These are phyloP conservation scores for Penicillium janthinellum DNA, from an alignment of 2,329 filamentous ascomycete species.

Conservation along the genomic window DNA sequence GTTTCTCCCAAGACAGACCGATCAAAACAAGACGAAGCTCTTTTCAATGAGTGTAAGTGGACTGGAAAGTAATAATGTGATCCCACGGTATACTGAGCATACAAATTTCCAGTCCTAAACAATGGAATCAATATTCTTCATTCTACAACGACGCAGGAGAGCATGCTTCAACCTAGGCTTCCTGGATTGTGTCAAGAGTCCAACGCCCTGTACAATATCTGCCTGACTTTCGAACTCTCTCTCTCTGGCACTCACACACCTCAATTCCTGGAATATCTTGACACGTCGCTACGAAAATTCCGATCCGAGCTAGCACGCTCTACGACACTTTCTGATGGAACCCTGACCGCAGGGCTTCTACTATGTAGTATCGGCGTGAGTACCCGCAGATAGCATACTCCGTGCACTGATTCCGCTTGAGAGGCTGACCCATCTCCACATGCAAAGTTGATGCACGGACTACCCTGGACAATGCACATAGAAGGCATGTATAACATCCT, in stretches of 20 bases:
- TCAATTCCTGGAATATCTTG: constrained; percentile 33
- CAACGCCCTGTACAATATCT: constrained; percentile 31
- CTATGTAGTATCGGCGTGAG: constrained; percentile 37
- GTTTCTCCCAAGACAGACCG: not conserved
- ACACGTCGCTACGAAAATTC: constrained; percentile 30
- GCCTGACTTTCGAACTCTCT: constrained; percentile 33
- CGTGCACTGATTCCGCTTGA: not conserved
- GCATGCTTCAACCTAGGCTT: constrained; percentile 22
- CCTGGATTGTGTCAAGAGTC: constrained; percentile 29
- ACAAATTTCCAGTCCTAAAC: constrained; percentile 24
- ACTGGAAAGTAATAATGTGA: not conserved
- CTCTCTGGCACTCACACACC: constrained; percentile 15
- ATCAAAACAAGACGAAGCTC: constrained; percentile 14
- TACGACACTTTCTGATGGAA: constrained; percentile 30
- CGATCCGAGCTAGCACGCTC: constrained; percentile 30
- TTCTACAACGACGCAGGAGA: constrained; percentile 28
- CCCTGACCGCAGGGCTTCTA: constrained; percentile 32
- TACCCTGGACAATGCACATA: constrained; percentile 36
- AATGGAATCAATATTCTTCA: constrained; percentile 33
- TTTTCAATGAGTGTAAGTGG: constrained; percentile 30
- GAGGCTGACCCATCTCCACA: not conserved
- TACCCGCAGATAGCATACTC: constrained; percentile 3
- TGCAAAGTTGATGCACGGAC: constrained; percentile 31
- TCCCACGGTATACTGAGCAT: not conserved
- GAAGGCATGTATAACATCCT: constrained; percentile 37